phyloP scores from a whole-genome alignment of 164 flowering plant genomes.

The Pachysandra terminalis region DNA sequence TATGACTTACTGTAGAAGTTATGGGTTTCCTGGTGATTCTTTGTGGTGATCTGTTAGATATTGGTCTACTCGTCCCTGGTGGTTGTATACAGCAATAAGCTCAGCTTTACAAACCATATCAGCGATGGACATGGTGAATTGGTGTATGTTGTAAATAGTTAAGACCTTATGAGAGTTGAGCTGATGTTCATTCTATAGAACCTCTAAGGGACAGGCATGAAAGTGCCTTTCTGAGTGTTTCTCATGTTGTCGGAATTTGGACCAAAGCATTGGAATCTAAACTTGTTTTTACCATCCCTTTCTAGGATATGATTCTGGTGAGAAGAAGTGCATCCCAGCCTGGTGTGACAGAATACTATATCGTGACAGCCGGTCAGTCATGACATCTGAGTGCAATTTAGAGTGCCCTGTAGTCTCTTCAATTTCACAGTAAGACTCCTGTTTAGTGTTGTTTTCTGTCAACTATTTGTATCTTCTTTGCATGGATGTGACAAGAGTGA shows the following conservation, averaged over 20 bases:
- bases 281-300: neutral
- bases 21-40: neutral
- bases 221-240: neutral
- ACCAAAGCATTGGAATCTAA: constrained; percentile 3
- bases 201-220: neutral
- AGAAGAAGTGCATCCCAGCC: constrained; percentile 99
- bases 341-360: constrained; percentile 96
- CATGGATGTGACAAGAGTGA: constrained; percentile 98
- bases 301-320: constrained; percentile 97
- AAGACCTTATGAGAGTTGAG: too few species aligned
- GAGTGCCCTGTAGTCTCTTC: constrained; percentile 81
- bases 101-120: too few species aligned
- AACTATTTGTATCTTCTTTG: constrained; percentile 19
- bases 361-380: constrained; percentile 68
- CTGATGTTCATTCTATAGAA: neutral
- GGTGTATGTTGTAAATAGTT: too few species aligned
- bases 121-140: too few species aligned
- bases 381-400: constrained; percentile 64
- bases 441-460: constrained; percentile 1
- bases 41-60: too few species aligned
- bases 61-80: too few species aligned
- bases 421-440: constrained; percentile 50
- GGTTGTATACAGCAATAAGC: too few species aligned
- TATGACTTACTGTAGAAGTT: constrained; percentile 17
- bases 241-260: too few species aligned